Percentiles rank a stretch among this genome's conserved stretches.
phyloP scores from a whole-genome alignment of 2,329 filamentous ascomycete species.

The Pezicula carpinea region DNA sequence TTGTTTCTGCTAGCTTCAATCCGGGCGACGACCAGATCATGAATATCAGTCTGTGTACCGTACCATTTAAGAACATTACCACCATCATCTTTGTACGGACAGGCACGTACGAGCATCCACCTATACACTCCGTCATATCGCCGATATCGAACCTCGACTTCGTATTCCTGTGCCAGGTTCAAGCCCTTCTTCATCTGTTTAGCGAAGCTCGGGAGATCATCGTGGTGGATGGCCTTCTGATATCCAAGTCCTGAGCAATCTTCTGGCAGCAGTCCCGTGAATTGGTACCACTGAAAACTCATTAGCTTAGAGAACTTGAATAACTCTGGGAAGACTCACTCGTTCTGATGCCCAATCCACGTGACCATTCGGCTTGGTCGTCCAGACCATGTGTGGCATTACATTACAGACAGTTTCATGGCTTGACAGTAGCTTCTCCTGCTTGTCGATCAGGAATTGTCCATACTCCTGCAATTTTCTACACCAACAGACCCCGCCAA shows the following conservation, averaged over 20 bases:
- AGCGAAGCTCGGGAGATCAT: constrained; percentile 11
- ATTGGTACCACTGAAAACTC: constrained; percentile 20
- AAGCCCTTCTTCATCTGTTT: constrained; percentile 8
- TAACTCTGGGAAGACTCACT: constrained; percentile 5
- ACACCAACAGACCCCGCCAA: constrained; percentile 21
- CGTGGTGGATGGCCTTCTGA: constrained; percentile 11
- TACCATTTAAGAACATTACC: constrained; percentile 21
- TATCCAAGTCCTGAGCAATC: constrained; percentile 11
- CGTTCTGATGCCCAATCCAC: constrained; percentile 19
- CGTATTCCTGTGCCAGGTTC: constrained; percentile 5
- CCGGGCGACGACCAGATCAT: constrained; percentile 18
- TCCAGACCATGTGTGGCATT: constrained; percentile 23
- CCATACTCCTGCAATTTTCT: constrained; percentile 15
- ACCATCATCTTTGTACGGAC: constrained; percentile 7
- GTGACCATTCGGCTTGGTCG: constrained; percentile 10
- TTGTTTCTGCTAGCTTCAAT: constrained; percentile 19
- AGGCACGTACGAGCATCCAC: constrained; percentile 21
- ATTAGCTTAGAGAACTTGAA: background rate
- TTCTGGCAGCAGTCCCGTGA: constrained; percentile 17
- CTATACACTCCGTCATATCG: constrained; percentile 19
- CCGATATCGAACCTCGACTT: constrained; percentile 18
- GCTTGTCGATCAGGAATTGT: constrained; percentile 10
- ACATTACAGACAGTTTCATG: constrained; percentile 20
- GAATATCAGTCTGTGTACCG: constrained; percentile 21
- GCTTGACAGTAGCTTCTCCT: constrained; percentile 10